Evolutionary conservation across 2,329 filamentous ascomycete species (phyloP).

Genomic region (Xylariaceae sp.): DNA sequence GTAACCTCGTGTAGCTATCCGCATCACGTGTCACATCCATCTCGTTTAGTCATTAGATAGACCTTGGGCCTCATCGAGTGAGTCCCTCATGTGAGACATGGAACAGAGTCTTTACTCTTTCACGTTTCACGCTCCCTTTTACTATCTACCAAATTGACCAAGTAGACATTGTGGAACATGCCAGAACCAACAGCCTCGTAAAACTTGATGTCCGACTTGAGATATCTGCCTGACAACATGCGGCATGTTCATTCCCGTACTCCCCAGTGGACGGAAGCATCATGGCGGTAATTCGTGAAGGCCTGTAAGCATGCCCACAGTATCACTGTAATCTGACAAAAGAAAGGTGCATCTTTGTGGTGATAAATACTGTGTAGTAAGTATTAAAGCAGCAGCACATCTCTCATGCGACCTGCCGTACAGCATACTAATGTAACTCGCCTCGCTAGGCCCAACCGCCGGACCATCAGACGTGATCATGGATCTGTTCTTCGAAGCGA

Average conservation of each 20-base stretch:
- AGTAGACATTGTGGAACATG: neutral
- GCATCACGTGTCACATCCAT: constrained; percentile 7
- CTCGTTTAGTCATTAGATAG: neutral
- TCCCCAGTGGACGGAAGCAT: too few relatives aligned
- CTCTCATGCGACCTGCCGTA: too few relatives aligned
- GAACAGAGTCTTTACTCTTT: constrained; percentile 5
- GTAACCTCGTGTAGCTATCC: neutral
- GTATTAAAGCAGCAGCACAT: too few relatives aligned
- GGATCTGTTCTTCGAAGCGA: neutral
- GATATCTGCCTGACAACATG: neutral
- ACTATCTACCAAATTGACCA: constrained; percentile 1
- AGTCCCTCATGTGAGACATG: constrained; percentile 3
- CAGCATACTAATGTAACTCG: neutral
- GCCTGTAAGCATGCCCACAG: too few relatives aligned
- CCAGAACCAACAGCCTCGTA: neutral
- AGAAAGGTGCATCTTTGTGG: too few relatives aligned
- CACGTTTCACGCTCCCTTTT: constrained; percentile 1
- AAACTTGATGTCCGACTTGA: neutral
- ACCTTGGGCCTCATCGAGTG: neutral
- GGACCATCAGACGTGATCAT: neutral
- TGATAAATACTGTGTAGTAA: too few relatives aligned
- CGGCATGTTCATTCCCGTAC: too few relatives aligned
- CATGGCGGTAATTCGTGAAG: too few relatives aligned
- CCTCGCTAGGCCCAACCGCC: constrained; percentile 1
- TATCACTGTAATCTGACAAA: too few relatives aligned